Base-by-base conservation (phyloP, 1,284 basidiomycete species). In the Cutaneotrichosporon arboriforme region DNA sequence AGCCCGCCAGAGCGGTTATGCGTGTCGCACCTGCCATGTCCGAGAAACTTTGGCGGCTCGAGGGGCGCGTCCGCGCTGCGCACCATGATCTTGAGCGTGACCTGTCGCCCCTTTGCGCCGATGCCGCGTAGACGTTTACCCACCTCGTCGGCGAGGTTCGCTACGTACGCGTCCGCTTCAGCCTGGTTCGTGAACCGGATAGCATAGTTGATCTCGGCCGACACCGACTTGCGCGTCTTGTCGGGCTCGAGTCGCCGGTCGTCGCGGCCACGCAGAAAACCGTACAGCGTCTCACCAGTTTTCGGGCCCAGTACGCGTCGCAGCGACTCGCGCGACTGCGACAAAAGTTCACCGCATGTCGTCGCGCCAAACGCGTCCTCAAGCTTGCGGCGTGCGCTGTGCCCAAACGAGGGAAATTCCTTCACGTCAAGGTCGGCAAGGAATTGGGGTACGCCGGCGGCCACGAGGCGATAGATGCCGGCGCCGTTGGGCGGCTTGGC, bases 21-120 rank as follows among this genome's bases (percentile, higher is more conserved):
- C 0, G 84, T 80, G 50, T 92, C 85, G 70, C 92, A 97, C 10
- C 81, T 75, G 1, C 94, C 94, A 66, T 97, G 93, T 0, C 94
- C 94, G 61, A 97, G 80, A 60, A 97, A 97, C 87, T 97, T 98
- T 1, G 93, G 86, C n/a, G 89, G 82, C 67, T 98, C 96, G 12
- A 88, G 77, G 0, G 93, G 92, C 0, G 94, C 90, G 49, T 81
- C 82, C 0, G 88, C 83, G 68, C 90, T 85, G 8, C 94, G 82
- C 60, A 85, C 85, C 87, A 97, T 86, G 57, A 97, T 77, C 72
- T 93, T 94, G 59, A 97, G 73, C 0, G 87, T 91, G 20, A 96
- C 73, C 23, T 82, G 82, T 8, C 83, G 79, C 3, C 90, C 90
- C 39, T 81, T 75, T 77, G 85, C 84, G 22, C 81, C 78, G 36